Conservation (phyloP, 495 filamentous ascomycete genomes). For the Penicillium ochrochloron region DNA sequence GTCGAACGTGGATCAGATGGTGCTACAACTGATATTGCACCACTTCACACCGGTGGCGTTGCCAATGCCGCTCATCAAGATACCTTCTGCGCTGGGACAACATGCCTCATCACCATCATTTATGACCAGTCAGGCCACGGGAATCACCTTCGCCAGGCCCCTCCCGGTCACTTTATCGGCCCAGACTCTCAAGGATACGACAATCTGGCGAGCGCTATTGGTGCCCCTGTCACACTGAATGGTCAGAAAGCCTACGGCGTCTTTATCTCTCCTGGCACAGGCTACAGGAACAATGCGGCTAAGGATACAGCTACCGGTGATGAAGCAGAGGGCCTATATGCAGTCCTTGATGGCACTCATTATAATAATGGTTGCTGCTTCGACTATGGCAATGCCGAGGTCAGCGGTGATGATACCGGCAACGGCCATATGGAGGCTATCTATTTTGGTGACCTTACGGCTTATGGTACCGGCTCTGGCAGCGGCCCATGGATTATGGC, state of each 20-base stretch:
- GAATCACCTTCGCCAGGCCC: slow-evolving; percentile 62
- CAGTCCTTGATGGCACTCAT: slow-evolving; percentile 62
- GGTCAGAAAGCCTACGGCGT: slow-evolving; percentile 63
- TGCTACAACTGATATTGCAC: slow-evolving; percentile 49
- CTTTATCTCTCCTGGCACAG: slow-evolving; percentile 58
- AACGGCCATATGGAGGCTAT: slow-evolving; percentile 66
- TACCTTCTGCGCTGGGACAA: slow-evolving; percentile 59
- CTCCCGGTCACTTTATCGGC: slow-evolving; percentile 56
- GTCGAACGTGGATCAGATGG: slow-evolving; percentile 58
- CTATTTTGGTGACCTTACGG: slow-evolving; percentile 56
- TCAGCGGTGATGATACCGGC: slow-evolving; percentile 56
- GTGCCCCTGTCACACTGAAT: slow-evolving; percentile 60
- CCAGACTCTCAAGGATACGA: slow-evolving; percentile 58
- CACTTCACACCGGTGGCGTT: slow-evolving; percentile 56
- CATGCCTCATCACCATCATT: slow-evolving; percentile 61
- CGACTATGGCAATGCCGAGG: slow-evolving; percentile 66
- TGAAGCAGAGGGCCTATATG: slow-evolving; percentile 61
- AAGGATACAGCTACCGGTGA: slow-evolving; percentile 57
- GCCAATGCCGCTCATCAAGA: slow-evolving; percentile 62
- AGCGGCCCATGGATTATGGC: slow-evolving; percentile 65
- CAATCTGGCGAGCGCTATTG: slow-evolving; percentile 57
- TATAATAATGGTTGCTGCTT: slow-evolving; percentile 64
- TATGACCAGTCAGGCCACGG: slow-evolving; percentile 64
- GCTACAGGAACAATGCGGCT: slow-evolving; percentile 58
- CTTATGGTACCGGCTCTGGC: slow-evolving; percentile 58